phyloP scores from a whole-genome alignment of 2,329 filamentous ascomycete species.

The Cladosporium oxysporum region DNA sequence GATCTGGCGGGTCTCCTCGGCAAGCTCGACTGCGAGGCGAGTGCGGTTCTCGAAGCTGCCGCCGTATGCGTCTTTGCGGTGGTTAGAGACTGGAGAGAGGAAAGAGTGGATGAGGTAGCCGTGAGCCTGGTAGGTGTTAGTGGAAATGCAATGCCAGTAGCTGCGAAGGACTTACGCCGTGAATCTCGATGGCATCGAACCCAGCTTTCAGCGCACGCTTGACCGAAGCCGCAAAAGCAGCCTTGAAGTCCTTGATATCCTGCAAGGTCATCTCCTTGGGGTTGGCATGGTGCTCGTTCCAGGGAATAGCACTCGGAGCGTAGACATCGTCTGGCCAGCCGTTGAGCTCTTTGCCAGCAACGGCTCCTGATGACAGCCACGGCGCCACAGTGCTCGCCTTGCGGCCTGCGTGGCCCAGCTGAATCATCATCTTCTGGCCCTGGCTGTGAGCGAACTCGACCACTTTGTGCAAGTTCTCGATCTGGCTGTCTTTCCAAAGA shows the following conservation, averaged over 20 bases:
- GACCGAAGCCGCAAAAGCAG: constrained; percentile 63
- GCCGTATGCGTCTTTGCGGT: constrained; percentile 67
- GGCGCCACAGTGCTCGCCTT: constrained; percentile 62
- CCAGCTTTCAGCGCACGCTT: constrained; percentile 59
- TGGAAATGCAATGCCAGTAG: not conserved
- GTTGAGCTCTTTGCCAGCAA: constrained; percentile 54
- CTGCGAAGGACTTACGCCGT: constrained; percentile 52
- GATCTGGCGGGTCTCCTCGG: constrained; percentile 60
- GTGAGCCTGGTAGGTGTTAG: constrained; percentile 63
- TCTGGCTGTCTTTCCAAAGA: constrained; percentile 82
- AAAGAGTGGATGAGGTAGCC: constrained; percentile 75
- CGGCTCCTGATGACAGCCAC: constrained; percentile 60
- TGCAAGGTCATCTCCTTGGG: constrained; percentile 68
- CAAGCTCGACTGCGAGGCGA: constrained; percentile 51
- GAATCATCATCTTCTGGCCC: constrained; percentile 73
- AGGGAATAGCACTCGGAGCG: constrained; percentile 63
- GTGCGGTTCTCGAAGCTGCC: constrained; percentile 72
- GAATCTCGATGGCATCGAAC: constrained; percentile 77
- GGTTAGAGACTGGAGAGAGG: constrained; percentile 68
- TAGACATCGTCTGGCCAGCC: constrained; percentile 56
- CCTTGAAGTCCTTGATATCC: constrained; percentile 68
- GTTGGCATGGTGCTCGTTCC: constrained; percentile 59
- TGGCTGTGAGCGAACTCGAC: constrained; percentile 81
- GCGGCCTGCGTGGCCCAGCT: constrained; percentile 77
- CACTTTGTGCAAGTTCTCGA: constrained; percentile 68